Base-by-base conservation (phyloP, 2,329 filamentous ascomycete species). In the Cladophialophora chaetospira region DNA sequence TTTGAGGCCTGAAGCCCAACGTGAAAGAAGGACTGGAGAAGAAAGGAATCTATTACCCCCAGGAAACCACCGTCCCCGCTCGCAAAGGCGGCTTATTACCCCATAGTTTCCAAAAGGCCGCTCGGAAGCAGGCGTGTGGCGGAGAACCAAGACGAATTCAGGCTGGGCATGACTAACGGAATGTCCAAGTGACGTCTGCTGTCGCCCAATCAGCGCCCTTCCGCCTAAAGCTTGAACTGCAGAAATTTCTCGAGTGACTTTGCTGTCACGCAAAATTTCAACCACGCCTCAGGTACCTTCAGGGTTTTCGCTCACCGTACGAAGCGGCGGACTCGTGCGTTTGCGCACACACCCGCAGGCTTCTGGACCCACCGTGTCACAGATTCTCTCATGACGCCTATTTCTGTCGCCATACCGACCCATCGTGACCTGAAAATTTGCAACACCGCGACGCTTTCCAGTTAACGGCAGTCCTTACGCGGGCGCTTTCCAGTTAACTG, bases 31-130 rank as follows among this genome's bases (percentile, higher is more conserved):
- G 55, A 55, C 45, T 44, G 45, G 44, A 52, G 28, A 26, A 36
- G 21, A 40, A 35, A 19, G 53, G 47, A 51, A 21, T 67, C 63
- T 58, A 69, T 70, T 70, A 70, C 68, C 68, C 68, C 66, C 66
- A 66, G 58, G 59, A 68, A 71, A 69, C 59, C 55, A 57, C 58
- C 23, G 26, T 63, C 58, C 54, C 54, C 55, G 57, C 57, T 44
- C 43, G 28, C 19, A 23, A 31, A 3, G 26, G 21, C 38, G 17
- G 47, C 36, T 54, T 38, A 62, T 62, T 62, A 62, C 60, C 60
- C 60, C 60, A 62, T 62, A 62, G 57, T 55, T 57, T 62, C 13
- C 23, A 19, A n/a, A 8, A 4, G 36, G 36, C 36, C 15, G 55
- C 44, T 57, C 46, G 43, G 44, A 48, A 29, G 23, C 19, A 19